Conservation (phyloP, 23 red algal species). For the Cyanidioschyzon merolae region DNA sequence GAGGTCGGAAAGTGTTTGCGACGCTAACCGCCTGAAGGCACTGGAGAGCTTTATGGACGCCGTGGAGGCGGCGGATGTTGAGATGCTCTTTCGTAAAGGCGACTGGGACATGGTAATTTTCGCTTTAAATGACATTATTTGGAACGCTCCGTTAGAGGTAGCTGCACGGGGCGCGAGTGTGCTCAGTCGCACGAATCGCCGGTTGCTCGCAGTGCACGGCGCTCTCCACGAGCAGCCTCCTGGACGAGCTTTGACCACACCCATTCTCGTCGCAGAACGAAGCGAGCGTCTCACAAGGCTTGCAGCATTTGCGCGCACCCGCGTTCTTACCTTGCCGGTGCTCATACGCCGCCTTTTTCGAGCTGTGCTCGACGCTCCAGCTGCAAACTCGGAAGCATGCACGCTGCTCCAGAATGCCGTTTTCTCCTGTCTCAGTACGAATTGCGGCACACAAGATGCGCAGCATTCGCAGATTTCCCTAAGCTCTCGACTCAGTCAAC, state of each 20-base stretch:
- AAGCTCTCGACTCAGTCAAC: background rate
- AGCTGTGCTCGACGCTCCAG: background rate
- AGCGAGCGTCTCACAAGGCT: background rate
- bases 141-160: background rate
- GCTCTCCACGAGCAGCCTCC: no score
- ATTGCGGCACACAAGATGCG: background rate
- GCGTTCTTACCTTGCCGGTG: background rate
- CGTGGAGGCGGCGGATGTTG: background rate
- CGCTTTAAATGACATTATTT: background rate
- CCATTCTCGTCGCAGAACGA: no score
- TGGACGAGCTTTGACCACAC: no score
- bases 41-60: background rate
- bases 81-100: background rate
- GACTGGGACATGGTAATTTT: background rate
- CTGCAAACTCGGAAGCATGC: background rate
- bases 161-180: background rate
- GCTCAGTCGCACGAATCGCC: background rate
- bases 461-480: background rate
- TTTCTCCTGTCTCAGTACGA: background rate
- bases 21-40: background rate
- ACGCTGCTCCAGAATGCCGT: background rate
- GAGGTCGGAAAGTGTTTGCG: background rate
- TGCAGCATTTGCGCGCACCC: background rate
- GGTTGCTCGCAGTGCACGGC: background rate
- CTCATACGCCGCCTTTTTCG: background rate